Base-by-base conservation (phyloP, 257 asterid genomes). In the Gardenia jasminoides region DNA sequence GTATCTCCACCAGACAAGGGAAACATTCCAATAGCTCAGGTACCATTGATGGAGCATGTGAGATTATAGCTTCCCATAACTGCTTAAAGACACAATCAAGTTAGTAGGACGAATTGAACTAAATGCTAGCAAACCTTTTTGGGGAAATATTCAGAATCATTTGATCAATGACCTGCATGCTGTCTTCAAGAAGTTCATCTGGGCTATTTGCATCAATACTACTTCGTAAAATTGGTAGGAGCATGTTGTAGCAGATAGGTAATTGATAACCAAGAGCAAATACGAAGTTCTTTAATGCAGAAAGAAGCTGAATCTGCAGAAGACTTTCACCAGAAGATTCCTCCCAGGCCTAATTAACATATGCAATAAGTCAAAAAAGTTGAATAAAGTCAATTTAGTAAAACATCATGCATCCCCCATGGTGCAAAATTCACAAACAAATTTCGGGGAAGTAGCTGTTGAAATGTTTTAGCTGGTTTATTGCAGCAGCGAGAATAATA, bases 231-330 rank as follows among this genome's bases (percentile, higher is more conserved):
- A 96, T 91, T 77, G 99, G 98, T 79, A 96, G 80, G 72, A 96
- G 89, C 86, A 90, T 83, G 90, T 77, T 90, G 91, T 93, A 96
- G 77, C 93, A 90, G 76, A 85, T 86, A 79, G 97, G 89, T 72
- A 97, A 93, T 81, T 92, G 97, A 84, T 87, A 87, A 80, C 97
- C 98, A 74, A 96, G 96, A 77, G 99, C 94, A 83, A 84, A 88
- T 19, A 96, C 91, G 78, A 93, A 93, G 89, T 92, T 93, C 88
- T 91, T 96, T 61, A 93, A 87, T 65, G 99, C 97, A 75, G 91
- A 69, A 83, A 96, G 97, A 83, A 96, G 98, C 90, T 96, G 99
- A 88, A 96, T 96, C 91, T 93, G 97, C 90, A 96, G 87, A 87
- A 96, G 98, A 86, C 94, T 96, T 90, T 93, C 95, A 83, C 96